A percentile compares a stretch with the other conserved stretches of the same genome.
These are phyloP conservation scores for Clohesyomyces aquaticus DNA, from an alignment of 495 filamentous ascomycete species.

Conservation along the genomic window DNA sequence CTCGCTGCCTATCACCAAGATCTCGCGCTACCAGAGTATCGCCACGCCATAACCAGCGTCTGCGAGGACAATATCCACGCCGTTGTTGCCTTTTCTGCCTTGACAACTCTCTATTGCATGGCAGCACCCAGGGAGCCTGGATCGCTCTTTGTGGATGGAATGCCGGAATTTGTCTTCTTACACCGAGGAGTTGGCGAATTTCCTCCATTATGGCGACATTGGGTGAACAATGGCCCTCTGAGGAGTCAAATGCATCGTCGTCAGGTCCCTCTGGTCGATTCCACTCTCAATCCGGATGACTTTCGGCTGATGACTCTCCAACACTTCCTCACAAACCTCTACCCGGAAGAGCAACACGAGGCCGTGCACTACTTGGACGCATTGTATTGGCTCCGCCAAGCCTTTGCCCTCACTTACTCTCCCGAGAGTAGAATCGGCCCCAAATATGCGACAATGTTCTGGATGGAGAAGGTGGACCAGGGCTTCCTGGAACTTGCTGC, in stretches of 20 bases:
- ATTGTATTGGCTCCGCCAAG: slow-evolving; percentile 27
- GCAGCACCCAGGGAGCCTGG: slow-evolving; percentile 17
- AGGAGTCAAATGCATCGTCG: slow-evolving; percentile 12
- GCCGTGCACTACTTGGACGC: slow-evolving; percentile 14
- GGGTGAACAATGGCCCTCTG: slow-evolving; percentile 1
- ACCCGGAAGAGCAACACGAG: slow-evolving; percentile 7
- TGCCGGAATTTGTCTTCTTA: slow-evolving; percentile 13
- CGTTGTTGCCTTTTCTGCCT: slow-evolving; percentile 19
- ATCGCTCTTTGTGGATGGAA: neutral
- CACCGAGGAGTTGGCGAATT: slow-evolving; percentile 6
- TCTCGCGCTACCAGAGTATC: slow-evolving; percentile 28
- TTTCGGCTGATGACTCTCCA: slow-evolving; percentile 17
- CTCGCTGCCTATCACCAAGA: slow-evolving; percentile 29
- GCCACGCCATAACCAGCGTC: slow-evolving; percentile 14
- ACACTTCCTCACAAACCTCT: slow-evolving; percentile 5
- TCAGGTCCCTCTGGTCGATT: slow-evolving; percentile 10
- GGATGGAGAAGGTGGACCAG: slow-evolving; percentile 5
- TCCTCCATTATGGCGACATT: slow-evolving; percentile 1
- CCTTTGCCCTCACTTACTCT: slow-evolving; percentile 14
- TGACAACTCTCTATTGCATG: slow-evolving; percentile 24
- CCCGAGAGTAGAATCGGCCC: slow-evolving; percentile 6
- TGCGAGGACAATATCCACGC: slow-evolving; percentile 18
- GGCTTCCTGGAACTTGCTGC: slow-evolving; percentile 20
- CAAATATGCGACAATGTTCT: slow-evolving; percentile 20
- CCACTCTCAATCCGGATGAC: slow-evolving; percentile 28